phyloP scores from a whole-genome alignment of 371 early-diverging fungal species.

The Parasitella parasitica region DNA sequence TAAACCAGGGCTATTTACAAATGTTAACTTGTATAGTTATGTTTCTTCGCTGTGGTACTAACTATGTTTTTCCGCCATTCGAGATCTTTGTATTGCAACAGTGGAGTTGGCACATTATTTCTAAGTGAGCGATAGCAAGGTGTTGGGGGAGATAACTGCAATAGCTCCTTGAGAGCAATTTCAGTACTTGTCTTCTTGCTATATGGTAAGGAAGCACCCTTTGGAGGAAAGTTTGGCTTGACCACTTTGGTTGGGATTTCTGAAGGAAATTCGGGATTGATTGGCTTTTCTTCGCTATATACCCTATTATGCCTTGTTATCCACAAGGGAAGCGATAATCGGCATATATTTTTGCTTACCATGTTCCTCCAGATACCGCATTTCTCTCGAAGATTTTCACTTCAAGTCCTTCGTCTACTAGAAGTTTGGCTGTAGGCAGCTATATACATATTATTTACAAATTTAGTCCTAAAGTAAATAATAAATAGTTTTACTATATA shows the following conservation, averaged over 20 bases:
- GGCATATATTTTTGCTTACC: constrained; percentile 13
- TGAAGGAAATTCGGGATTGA: constrained; percentile 17
- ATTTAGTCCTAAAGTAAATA: not conserved
- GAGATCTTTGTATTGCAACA: constrained; percentile 21
- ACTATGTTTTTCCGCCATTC: constrained; percentile 20
- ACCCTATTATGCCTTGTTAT: constrained; percentile 4
- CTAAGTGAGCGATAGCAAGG: constrained; percentile 24
- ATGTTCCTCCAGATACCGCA: constrained; percentile 31
- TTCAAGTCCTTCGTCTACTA: constrained; percentile 33
- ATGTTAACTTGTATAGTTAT: constrained; percentile 3
- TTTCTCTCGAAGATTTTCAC: constrained; percentile 39
- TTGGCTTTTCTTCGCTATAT: constrained; percentile 15
- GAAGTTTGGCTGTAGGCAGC: constrained; percentile 34
- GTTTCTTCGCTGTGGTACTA: not conserved
- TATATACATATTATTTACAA: not conserved
- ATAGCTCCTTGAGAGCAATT: constrained; percentile 2
- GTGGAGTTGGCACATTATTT: constrained; percentile 29
- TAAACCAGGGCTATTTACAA: constrained; percentile 27
- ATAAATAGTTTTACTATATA: not conserved
- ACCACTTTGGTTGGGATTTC: constrained; percentile 16
- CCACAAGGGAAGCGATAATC: not conserved
- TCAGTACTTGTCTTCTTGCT: not conserved
- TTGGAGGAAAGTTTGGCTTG: constrained; percentile 10
- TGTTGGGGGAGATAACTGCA: constrained; percentile 14
- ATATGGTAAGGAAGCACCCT: not conserved